Conservation (phyloP, 2,329 filamentous ascomycete genomes). For the Fusarium metavorans region DNA sequence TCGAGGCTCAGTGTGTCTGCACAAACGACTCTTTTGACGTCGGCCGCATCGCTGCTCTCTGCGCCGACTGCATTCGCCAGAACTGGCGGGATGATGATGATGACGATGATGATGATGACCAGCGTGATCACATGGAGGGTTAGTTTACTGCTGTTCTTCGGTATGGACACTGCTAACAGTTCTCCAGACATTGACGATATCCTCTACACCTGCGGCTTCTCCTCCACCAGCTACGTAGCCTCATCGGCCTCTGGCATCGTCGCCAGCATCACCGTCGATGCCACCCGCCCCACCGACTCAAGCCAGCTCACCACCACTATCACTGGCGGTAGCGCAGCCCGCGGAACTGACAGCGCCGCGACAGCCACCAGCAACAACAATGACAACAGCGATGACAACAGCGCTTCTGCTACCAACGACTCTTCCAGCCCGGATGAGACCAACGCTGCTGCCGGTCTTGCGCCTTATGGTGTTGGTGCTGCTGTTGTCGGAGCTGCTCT, state of each 20-base stretch:
- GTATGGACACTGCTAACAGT: not conserved
- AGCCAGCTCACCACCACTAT: conserved; percentile 53
- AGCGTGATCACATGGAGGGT: conserved; percentile 40
- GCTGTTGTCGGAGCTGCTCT: conserved; percentile 34
- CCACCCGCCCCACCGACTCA: conserved; percentile 47
- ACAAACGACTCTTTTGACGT: conserved; percentile 57
- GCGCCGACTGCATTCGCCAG: conserved; percentile 54
- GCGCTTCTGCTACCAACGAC: conserved; percentile 20
- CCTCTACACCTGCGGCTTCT: conserved; percentile 51
- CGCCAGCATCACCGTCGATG: conserved; percentile 47
- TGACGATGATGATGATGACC: conserved; percentile 34
- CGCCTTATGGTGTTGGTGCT: conserved; percentile 29
- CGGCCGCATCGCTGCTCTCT: conserved; percentile 49
- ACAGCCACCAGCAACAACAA: conserved; percentile 16
- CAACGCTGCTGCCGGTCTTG: conserved; percentile 34
- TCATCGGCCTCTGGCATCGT: conserved; percentile 43
- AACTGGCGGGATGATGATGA: conserved; percentile 39
- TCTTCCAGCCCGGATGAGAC: conserved; percentile 23
- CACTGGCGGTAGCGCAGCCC: conserved; percentile 24
- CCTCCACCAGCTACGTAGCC: conserved; percentile 46
- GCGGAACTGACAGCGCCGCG: conserved; percentile 8
- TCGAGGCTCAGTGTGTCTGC: conserved; percentile 56
- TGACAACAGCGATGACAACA: conserved; percentile 4
- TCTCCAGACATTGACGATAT: conserved; percentile 51
- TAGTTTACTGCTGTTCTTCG: not conserved